Base-by-base conservation (phyloP, 176 grass and related monocot genomes). In the Puya raimondii region DNA sequence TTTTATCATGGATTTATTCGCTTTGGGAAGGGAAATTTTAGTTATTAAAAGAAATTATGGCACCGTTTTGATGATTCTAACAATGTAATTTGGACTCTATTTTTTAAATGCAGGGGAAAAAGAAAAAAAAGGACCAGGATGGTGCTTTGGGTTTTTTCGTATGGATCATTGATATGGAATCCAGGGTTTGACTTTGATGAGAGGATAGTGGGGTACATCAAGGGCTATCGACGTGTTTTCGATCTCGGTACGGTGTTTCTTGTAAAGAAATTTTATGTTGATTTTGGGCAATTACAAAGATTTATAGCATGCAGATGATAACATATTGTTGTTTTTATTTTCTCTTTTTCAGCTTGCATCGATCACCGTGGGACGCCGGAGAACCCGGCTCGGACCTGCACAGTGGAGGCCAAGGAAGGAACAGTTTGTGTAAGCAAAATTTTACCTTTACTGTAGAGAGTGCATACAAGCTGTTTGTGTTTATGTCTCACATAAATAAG, bases 351-450 rank as follows among this genome's bases (percentile, higher is more conserved):
- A 77, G 74, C 65, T 16, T 77, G 74, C 65, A 68, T 77, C 58
- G 66, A 77, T 42, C 75, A 77, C 52, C 68, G 75, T 12, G 75
- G 75, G 8, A 77, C 75, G 17, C 65, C 75, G 15, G 65, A 67
- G 29, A 61, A 69, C 50, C 75, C 75, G 25, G 75, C 75, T 9
- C 54, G 75, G 25, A 77, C 75, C 29, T 77, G 75, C 75, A 77
- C 65, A 15, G 48, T 77, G 65, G 75, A 77, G 53, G 33, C 51
- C 6, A 77, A 61, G 29, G 50, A 61, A n/a, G 53, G 66, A 61
- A 25, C 51, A 50, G 52, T 69, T 21, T 77, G 75, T 49, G 75
- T 77, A 68, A 67, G 74, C 7, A 71, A 20, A 20, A 11, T n/a
- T 21, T 69, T 50, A 0, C 4, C 13, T 65, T 57, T 16, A 17